Percentiles rank a stretch among this genome's conserved stretches.
Evolutionary conservation across 1,139 yeast genomes (phyloP).

Genomic region (Casaregolazyma lundiana): DNA sequence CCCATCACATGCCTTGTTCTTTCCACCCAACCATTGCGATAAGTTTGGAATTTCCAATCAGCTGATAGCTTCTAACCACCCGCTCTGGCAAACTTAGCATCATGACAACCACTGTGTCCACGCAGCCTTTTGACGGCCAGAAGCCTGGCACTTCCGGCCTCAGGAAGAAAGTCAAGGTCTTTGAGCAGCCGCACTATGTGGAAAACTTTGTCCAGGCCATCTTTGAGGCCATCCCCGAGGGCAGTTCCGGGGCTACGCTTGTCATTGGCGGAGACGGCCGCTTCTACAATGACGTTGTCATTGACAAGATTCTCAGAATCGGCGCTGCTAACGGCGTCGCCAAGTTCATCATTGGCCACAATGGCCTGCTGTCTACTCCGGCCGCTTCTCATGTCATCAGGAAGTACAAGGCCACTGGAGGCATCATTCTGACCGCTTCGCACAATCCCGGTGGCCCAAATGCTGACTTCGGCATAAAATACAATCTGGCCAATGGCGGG

Average conservation of each 20-base stretch:
- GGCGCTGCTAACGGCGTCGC: slow-evolving; percentile 89
- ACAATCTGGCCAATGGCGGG: slow-evolving; percentile 92
- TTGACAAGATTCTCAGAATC: slow-evolving; percentile 75
- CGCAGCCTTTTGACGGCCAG: slow-evolving; percentile 84
- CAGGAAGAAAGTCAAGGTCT: slow-evolving; percentile 83
- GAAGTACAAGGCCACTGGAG: slow-evolving; percentile 77
- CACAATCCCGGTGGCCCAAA: slow-evolving; percentile 99
- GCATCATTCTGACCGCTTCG: slow-evolving; percentile 92
- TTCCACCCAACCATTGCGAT: neutral
- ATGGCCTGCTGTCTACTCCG: slow-evolving; percentile 89
- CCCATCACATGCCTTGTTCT: neutral
- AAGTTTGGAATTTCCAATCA: neutral
- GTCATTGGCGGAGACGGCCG: slow-evolving; percentile 98
- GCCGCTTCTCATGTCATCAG: slow-evolving; percentile 93
- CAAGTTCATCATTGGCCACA: slow-evolving; percentile 79
- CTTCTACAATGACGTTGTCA: slow-evolving; percentile 75
- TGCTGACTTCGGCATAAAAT: slow-evolving; percentile 92
- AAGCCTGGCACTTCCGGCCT: slow-evolving; percentile 98
- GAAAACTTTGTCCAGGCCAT: slow-evolving; percentile 92
- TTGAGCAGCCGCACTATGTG: slow-evolving; percentile 71
- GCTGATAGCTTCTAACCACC: neutral
- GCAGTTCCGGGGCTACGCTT: slow-evolving; percentile 63
- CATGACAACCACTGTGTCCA: slow-evolving; percentile 36
- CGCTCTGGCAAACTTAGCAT: neutral
- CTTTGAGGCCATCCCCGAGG: slow-evolving; percentile 86